Evolutionary conservation across 2,329 filamentous ascomycete genomes (phyloP).

Genomic region (Exophiala mesophila): DNA sequence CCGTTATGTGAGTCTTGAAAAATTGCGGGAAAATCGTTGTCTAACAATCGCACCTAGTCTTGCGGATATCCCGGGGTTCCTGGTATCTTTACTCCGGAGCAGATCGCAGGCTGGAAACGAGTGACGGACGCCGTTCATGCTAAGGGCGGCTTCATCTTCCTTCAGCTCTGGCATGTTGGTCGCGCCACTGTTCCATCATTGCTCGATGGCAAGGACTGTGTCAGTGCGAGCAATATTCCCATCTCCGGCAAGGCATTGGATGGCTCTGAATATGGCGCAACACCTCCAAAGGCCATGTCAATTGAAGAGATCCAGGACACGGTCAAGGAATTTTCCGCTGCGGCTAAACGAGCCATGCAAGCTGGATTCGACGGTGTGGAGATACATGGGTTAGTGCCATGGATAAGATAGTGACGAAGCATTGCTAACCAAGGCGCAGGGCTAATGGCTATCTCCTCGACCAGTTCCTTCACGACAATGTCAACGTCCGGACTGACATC

Average conservation of each 20-base stretch:
- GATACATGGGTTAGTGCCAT: conserved; percentile 32
- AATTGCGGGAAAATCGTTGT: conserved; percentile 18
- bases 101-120: conserved; percentile 48
- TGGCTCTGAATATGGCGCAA: conserved; percentile 29
- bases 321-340: conserved; percentile 36
- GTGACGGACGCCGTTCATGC: conserved; percentile 49
- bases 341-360: conserved; percentile 49
- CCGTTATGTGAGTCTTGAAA: conserved; percentile 27
- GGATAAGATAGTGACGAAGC: neutral
- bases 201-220: conserved; percentile 30
- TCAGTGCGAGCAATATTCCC: conserved; percentile 31
- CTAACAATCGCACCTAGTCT: conserved; percentile 30
- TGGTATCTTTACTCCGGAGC: conserved; percentile 28
- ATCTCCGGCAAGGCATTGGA: conserved; percentile 39
- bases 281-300: conserved; percentile 33
- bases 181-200: conserved; percentile 37
- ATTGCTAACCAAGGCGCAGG: conserved; percentile 36
- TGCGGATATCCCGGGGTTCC: conserved; percentile 31
- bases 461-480: conserved; percentile 49
- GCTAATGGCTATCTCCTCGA: conserved; percentile 51
- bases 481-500: conserved; percentile 47
- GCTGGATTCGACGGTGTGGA: conserved; percentile 53
- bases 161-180: conserved; percentile 36
- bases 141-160: conserved; percentile 46
- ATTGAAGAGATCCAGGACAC: conserved; percentile 37